Conservation (phyloP, 1,284 basidiomycete species). For the Ustilago nuda region DNA sequence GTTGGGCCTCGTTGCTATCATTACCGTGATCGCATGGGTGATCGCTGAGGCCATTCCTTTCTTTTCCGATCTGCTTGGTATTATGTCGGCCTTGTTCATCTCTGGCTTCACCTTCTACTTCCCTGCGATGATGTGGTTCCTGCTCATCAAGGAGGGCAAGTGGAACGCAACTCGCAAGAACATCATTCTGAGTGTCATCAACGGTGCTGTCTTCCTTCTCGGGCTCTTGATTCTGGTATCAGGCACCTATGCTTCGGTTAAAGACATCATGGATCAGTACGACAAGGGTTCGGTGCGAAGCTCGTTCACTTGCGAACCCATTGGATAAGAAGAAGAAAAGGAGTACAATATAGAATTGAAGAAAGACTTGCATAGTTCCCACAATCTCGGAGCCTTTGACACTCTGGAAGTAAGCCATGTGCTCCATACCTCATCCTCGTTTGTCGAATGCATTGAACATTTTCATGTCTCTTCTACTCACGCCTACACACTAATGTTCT, state of each 20-base stretch:
- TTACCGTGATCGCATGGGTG: constrained; percentile 55
- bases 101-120: constrained; percentile 60
- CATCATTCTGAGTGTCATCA: constrained; percentile 43
- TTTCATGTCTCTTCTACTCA: constrained; percentile 9
- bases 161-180: constrained; percentile 48
- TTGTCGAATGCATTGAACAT: constrained; percentile 1
- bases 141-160: constrained; percentile 51
- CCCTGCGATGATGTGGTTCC: constrained; percentile 72
- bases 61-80: constrained; percentile 51
- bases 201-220: constrained; percentile 46
- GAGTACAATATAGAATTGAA: too few relatives aligned
- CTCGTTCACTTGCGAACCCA: constrained; percentile 43
- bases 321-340: constrained; percentile 13
- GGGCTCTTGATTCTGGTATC: constrained; percentile 53
- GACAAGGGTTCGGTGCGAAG: constrained; percentile 27
- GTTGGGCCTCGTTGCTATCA: constrained; percentile 43
- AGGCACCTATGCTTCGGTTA: constrained; percentile 49
- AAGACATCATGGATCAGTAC: constrained; percentile 48
- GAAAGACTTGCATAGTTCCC: too few relatives aligned
- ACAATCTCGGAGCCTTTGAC: neutral
- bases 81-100: constrained; percentile 56
- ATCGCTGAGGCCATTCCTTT: constrained; percentile 58
- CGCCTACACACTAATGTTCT: constrained; percentile 6
- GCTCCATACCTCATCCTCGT: neutral
- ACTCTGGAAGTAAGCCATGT: constrained; percentile 5